phyloP scores from a whole-genome alignment of 768 basidiomycete species.

The Xanthoconium stramineum region DNA sequence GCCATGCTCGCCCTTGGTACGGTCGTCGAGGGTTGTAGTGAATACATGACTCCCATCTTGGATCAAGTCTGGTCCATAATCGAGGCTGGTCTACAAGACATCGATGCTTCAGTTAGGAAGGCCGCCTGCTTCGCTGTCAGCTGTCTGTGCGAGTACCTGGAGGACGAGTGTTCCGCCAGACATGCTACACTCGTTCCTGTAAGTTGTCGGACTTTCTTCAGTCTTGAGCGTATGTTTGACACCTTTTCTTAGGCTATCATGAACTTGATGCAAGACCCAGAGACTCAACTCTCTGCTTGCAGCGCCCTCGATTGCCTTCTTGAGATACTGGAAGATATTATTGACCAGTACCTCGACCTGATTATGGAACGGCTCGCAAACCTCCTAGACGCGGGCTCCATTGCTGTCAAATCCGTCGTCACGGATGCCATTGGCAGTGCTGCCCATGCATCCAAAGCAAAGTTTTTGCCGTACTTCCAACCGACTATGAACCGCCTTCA shows the following conservation, averaged over 20 bases:
- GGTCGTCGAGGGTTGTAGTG: constrained; percentile 94
- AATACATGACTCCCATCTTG: constrained; percentile 95
- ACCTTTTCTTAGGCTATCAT: constrained; percentile 68
- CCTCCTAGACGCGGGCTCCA: constrained; percentile 83
- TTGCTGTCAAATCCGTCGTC: constrained; percentile 87
- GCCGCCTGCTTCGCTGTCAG: constrained; percentile 95
- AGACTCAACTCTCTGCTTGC: constrained; percentile 91
- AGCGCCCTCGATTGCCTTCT: constrained; percentile 95
- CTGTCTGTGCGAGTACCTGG: constrained; percentile 96
- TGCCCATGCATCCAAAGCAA: constrained; percentile 89
- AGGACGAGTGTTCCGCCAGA: constrained; percentile 84
- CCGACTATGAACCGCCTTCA: constrained; percentile 86
- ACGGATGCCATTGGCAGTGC: constrained; percentile 98
- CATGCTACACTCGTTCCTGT: constrained; percentile 87
- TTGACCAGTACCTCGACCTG: constrained; percentile 85
- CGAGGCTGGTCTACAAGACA: constrained; percentile 82
- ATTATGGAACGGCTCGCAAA: constrained; percentile 93
- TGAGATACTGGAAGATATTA: constrained; percentile 88
- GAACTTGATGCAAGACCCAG: constrained; percentile 81
- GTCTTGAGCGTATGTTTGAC: background rate
- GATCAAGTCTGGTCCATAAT: constrained; percentile 90
- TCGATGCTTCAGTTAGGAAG: constrained; percentile 83
- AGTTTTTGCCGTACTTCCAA: constrained; percentile 92
- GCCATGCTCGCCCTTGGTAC: constrained; percentile 96
- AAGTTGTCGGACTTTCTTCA: constrained; percentile 23